A percentile compares a stretch with the other conserved stretches of the same genome.
These are phyloP conservation scores for Calonectria montana DNA, from an alignment of 2,329 filamentous ascomycete species.

Conservation along the genomic window DNA sequence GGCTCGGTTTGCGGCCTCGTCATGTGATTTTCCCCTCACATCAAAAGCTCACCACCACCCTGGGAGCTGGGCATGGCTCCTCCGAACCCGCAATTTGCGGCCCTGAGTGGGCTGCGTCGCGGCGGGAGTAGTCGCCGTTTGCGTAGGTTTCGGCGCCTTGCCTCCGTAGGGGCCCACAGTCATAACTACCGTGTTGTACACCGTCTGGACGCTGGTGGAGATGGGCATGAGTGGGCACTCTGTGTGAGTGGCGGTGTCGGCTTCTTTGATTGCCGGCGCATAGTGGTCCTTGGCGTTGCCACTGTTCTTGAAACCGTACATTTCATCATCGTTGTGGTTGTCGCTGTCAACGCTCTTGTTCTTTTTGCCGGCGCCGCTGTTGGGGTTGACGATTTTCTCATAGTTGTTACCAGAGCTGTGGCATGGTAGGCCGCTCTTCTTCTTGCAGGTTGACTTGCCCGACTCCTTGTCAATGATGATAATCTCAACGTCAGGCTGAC, in stretches of 20 bases:
- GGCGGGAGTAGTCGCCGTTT: constrained; percentile 5
- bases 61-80: constrained; percentile 27
- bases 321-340: neutral
- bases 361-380: neutral
- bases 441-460: constrained; percentile 44
- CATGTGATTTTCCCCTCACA: neutral
- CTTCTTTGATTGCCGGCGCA: constrained; percentile 15
- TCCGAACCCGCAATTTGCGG: constrained; percentile 17
- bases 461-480: constrained; percentile 46
- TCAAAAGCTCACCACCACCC: constrained; percentile 22
- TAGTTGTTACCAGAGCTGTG: neutral
- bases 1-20: neutral
- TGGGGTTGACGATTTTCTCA: neutral
- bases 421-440: constrained; percentile 44
- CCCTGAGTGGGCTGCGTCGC: neutral
- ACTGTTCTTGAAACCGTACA: neutral
- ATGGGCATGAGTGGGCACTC: constrained; percentile 38
- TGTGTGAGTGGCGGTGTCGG: constrained; percentile 22
- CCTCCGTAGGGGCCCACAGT: constrained; percentile 36
- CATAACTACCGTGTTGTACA: constrained; percentile 51
- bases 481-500: constrained; percentile 44
- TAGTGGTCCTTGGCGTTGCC: neutral
- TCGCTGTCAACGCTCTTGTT: neutral
- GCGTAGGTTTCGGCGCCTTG: constrained; percentile 20
- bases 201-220: constrained; percentile 47